These are phyloP conservation scores for Diplotaxis tenuifolia DNA, from an alignment of 345 rosid genomes.

Conservation along the genomic window DNA sequence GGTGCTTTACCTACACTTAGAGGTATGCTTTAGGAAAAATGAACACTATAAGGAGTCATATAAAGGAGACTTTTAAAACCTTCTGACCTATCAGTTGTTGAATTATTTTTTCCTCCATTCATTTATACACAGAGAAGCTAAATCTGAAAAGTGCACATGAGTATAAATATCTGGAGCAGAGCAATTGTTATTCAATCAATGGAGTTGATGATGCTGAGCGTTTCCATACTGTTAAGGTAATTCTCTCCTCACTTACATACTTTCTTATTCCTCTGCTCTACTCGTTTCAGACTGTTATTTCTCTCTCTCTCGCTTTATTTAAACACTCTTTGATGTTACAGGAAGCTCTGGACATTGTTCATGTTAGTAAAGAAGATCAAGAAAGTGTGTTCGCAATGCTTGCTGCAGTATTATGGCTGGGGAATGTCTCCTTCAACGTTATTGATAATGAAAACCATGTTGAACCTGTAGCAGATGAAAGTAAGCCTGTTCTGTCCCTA, in stretches of 20 bases:
- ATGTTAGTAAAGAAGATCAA: constrained; percentile 93
- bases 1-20: constrained; percentile 77
- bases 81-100: background rate
- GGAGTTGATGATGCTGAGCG: constrained; percentile 87
- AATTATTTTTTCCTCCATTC: constrained; percentile 4
- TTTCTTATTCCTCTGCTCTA: constrained; percentile 15
- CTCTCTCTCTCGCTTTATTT: background rate
- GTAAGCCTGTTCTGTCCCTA: constrained; percentile 46
- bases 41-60: constrained; percentile 4
- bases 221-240: constrained; percentile 68
- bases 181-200: constrained; percentile 67
- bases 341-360: constrained; percentile 98
- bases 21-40: constrained; percentile 46
- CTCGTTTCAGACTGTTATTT: constrained; percentile 11
- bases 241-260: background rate
- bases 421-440: constrained; percentile 72
- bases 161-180: constrained; percentile 84
- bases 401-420: constrained; percentile 97
- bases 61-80: background rate
- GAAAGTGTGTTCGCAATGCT: constrained; percentile 94
- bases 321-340: constrained; percentile 33
- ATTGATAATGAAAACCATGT: constrained; percentile 95
- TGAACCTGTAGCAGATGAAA: constrained; percentile 78
- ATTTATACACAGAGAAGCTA: constrained; percentile 63
- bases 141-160: constrained; percentile 72